Evolutionary conservation across 306 rosid genomes (phyloP).

Genomic region (Cucumis hystrix): DNA sequence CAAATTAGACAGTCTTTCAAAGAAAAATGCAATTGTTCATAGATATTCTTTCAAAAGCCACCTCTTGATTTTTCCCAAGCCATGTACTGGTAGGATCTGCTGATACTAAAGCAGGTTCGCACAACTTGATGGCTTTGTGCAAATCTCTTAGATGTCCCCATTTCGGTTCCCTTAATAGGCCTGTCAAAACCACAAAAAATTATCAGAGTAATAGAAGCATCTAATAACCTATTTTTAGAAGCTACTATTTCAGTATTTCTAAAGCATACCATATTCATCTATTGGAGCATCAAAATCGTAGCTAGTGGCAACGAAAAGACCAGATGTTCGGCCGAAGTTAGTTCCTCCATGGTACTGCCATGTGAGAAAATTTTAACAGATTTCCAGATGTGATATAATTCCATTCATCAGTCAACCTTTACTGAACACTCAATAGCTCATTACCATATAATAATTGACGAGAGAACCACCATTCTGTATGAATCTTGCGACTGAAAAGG

Average conservation of each 20-base stretch:
- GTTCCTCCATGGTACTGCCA: conserved; percentile 96
- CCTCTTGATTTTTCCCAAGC: conserved; percentile 73
- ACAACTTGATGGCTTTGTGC: conserved; percentile 65
- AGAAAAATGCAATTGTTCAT: not conserved
- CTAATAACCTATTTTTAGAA: not conserved
- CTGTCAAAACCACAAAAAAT: conserved; percentile 22
- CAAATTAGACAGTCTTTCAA: not conserved
- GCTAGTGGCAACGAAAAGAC: conserved; percentile 79
- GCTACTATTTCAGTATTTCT: not conserved
- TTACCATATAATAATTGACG: conserved; percentile 78
- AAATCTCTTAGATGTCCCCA: conserved; percentile 82
- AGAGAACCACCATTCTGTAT: conserved; percentile 79
- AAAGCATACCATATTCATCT: conserved; percentile 71
- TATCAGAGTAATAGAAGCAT: conserved; percentile 5
- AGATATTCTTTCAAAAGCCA: conserved; percentile 9
- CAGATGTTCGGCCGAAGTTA: conserved; percentile 72
- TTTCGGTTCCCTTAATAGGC: conserved; percentile 70
- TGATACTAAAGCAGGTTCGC: conserved; percentile 59
- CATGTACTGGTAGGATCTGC: conserved; percentile 48
- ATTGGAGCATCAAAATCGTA: conserved; percentile 89
- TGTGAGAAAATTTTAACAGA: not conserved
- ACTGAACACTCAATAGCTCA: not conserved
- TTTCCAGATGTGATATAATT: not conserved
- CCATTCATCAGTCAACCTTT: not conserved
- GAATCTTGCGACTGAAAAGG: conserved; percentile 70